Evolutionary conservation across 495 filamentous ascomycete genomes (phyloP).

Genomic region (Penicillium waksmanii): DNA sequence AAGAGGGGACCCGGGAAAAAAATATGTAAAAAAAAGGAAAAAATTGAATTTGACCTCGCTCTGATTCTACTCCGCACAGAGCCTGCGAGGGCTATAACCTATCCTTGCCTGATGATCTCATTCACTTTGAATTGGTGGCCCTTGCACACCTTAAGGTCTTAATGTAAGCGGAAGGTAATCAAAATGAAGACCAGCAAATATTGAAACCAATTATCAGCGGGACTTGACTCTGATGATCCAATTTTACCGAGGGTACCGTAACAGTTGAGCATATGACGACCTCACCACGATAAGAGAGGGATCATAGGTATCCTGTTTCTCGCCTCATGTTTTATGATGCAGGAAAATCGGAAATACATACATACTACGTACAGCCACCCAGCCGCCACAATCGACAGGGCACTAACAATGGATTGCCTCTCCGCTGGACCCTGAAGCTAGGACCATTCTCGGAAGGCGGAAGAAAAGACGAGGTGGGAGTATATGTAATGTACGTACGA

Average conservation of each 20-base stretch:
- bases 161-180: not conserved
- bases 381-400: conserved; percentile 26
- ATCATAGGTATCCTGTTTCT: not conserved
- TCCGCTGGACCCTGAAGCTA: conserved; percentile 6
- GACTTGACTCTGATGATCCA: not conserved
- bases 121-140: conserved; percentile 1
- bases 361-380: not conserved
- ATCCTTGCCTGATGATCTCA: conserved; percentile 14
- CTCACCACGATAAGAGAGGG: not conserved
- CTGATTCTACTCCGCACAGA: not conserved
- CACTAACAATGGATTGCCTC: conserved; percentile 1
- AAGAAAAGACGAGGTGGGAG: conserved; percentile 6
- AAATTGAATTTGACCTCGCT: not conserved
- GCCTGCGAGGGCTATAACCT: conserved; percentile 2
- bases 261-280: not conserved
- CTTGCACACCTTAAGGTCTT: conserved; percentile 7
- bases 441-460: conserved; percentile 2
- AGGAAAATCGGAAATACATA: not conserved
- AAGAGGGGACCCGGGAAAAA: not conserved
- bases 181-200: not conserved
- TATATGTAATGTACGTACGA: not conserved
- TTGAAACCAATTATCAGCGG: not conserved
- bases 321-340: not conserved
- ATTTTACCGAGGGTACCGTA: not conserved
- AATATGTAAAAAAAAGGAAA: not conserved